Conservation (phyloP, 2,329 filamentous ascomycete species). For the Orbilia javanica region DNA sequence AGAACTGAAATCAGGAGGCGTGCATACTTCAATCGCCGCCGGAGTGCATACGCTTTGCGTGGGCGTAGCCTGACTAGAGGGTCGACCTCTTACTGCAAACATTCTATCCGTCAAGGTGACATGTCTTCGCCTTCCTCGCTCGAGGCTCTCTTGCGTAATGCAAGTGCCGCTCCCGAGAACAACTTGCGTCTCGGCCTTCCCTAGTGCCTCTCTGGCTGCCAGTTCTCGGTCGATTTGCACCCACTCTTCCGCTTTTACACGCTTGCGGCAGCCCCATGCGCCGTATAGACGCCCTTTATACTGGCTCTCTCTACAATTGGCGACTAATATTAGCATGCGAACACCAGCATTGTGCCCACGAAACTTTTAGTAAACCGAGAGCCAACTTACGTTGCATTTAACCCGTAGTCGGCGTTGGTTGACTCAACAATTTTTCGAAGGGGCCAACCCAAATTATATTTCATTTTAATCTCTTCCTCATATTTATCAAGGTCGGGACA, state of each 20-base stretch:
- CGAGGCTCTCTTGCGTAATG: not conserved
- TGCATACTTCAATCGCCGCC: not conserved
- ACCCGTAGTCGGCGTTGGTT: not conserved
- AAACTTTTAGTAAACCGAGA: too few species aligned
- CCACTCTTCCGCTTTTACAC: not conserved
- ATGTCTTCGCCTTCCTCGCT: not conserved
- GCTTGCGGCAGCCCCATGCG: constrained; percentile 6
- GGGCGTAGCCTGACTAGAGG: too few species aligned
- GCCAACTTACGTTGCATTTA: constrained; percentile 26
- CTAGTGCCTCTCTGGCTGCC: not conserved
- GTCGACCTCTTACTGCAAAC: not conserved
- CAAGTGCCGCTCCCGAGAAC: not conserved
- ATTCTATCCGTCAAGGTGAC: not conserved
- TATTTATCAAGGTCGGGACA: constrained; percentile 13
- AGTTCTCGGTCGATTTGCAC: not conserved
- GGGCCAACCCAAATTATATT: not conserved
- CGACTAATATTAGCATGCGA: not conserved
- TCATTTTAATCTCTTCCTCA: constrained; percentile 6
- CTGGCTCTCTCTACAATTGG: constrained; percentile 13
- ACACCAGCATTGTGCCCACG: not conserved
- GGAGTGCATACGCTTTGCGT: not conserved
- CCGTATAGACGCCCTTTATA: constrained; percentile 15
- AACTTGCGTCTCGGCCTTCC: constrained; percentile 5
- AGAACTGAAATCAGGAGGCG: not conserved
- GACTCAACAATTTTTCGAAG: not conserved